A percentile compares a stretch with the other conserved stretches of the same genome.
phyloP scores from a whole-genome alignment of 2,329 filamentous ascomycete species.

The Byssoonygena ceratinophila region DNA sequence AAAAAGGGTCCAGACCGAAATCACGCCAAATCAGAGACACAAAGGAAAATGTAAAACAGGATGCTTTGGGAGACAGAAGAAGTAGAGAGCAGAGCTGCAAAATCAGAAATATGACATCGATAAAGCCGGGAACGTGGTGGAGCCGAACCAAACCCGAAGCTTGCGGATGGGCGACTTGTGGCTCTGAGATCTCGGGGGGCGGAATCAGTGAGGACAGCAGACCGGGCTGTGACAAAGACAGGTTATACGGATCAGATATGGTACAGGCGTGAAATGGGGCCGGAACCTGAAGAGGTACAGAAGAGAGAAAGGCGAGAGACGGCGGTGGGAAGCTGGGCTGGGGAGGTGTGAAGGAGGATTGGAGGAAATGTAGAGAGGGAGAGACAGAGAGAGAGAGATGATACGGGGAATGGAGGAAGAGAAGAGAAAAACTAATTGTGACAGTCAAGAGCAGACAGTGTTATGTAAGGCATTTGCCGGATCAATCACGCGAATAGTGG shows the following conservation, averaged over 20 bases:
- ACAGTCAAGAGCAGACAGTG: conserved; percentile 21
- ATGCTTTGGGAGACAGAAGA: background rate
- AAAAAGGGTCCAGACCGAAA: too few species aligned
- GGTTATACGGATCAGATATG: background rate
- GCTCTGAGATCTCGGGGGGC: background rate
- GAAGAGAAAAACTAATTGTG: background rate
- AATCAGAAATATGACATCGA: background rate
- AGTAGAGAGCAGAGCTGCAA: background rate
- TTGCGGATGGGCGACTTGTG: background rate
- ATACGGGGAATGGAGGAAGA: conserved; percentile 12
- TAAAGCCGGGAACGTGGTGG: conserved; percentile 8
- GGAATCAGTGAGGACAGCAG: background rate
- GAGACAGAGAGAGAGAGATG: conserved; percentile 3
- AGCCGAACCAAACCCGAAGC: conserved; percentile 7
- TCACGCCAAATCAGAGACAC: background rate
- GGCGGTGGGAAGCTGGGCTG: conserved; percentile 3
- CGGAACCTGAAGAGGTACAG: background rate
- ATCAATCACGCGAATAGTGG: conserved; percentile 15
- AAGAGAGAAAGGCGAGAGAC: background rate
- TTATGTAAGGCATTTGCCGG: background rate
- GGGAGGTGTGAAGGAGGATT: background rate
- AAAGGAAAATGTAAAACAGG: background rate
- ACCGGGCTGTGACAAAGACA: background rate
- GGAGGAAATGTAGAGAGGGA: background rate
- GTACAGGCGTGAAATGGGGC: background rate